Conservation (phyloP, 257 asterid species). For the Verbascum thapsus region DNA sequence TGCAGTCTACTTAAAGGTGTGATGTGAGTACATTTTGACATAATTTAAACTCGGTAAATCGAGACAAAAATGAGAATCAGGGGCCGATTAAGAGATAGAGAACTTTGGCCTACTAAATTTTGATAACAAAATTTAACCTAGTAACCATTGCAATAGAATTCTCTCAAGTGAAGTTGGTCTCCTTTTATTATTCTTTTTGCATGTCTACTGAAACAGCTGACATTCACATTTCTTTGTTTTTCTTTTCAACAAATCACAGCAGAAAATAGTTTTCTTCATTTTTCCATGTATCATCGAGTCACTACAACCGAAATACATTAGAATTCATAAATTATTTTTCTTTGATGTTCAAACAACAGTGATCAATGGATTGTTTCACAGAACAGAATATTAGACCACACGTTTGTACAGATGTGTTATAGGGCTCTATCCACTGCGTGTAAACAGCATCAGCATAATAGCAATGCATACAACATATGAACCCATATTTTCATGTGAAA, state of each 20-base stretch:
- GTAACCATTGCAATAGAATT: slow-evolving; percentile 4
- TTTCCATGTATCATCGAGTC: background rate
- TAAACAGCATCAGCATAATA: background rate
- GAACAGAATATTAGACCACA: slow-evolving; percentile 12
- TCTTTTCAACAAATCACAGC: slow-evolving; percentile 8
- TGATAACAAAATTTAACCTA: background rate
- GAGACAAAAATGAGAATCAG: background rate
- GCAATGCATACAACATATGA: background rate
- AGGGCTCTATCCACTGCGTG: slow-evolving; percentile 1
- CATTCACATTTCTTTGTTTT: slow-evolving; percentile 9
- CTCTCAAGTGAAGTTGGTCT: slow-evolving; percentile 3
- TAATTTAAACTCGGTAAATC: background rate
- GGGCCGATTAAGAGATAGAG: background rate
- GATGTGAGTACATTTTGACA: background rate
- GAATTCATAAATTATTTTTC: background rate
- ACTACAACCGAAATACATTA: background rate
- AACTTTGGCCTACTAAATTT: background rate
- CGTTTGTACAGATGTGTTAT: background rate
- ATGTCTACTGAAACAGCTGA: background rate
- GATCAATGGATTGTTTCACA: background rate
- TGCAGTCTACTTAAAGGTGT: background rate
- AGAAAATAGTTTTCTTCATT: slow-evolving; percentile 3
- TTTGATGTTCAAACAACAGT: slow-evolving; percentile 16
- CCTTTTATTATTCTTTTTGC: slow-evolving; percentile 12
- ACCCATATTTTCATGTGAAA: background rate